These are phyloP conservation scores for Kluyveromyces aestuarii DNA, from an alignment of 805 yeast genomes.

Conservation along the genomic window DNA sequence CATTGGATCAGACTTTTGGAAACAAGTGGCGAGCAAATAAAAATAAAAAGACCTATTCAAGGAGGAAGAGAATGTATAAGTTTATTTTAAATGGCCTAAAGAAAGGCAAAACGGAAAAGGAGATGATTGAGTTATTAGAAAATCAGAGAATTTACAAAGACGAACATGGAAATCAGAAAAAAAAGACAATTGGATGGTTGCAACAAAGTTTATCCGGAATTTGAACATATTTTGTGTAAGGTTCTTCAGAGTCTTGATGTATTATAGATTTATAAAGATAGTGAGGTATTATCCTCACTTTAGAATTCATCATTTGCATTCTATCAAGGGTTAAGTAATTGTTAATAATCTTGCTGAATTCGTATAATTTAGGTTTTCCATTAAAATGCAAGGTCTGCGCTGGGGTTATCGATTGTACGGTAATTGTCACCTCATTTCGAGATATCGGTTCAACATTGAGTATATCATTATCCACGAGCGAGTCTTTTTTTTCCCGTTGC, in stretches of 20 bases:
- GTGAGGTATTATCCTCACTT: no score
- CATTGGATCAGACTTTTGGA: slow-evolving; percentile 33
- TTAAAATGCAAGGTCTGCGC: no score
- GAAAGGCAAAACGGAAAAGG: slow-evolving; percentile 27
- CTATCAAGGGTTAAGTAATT: no score
- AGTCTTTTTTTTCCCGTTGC: neutral
- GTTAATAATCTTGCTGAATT: no score
- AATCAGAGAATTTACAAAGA: slow-evolving; percentile 24
- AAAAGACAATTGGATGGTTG: slow-evolving; percentile 30
- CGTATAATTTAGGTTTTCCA: no score
- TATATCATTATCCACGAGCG: neutral
- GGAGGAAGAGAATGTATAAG: slow-evolving; percentile 30
- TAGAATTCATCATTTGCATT: no score
- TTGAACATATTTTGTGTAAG: slow-evolving; percentile 1
- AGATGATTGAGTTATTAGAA: slow-evolving; percentile 25
- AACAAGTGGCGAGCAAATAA: slow-evolving; percentile 34
- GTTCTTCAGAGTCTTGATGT: neutral
- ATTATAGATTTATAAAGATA: no score
- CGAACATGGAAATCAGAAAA: slow-evolving; percentile 26
- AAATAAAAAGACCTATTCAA: slow-evolving; percentile 28
- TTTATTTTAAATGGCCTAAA: slow-evolving; percentile 27
- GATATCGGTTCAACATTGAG: neutral
- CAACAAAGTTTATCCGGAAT: slow-evolving; percentile 29
- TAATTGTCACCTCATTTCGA: no score
- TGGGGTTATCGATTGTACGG: no score